Conservation (phyloP, 805 yeast species). For the Debaryomyces prosopidis region DNA sequence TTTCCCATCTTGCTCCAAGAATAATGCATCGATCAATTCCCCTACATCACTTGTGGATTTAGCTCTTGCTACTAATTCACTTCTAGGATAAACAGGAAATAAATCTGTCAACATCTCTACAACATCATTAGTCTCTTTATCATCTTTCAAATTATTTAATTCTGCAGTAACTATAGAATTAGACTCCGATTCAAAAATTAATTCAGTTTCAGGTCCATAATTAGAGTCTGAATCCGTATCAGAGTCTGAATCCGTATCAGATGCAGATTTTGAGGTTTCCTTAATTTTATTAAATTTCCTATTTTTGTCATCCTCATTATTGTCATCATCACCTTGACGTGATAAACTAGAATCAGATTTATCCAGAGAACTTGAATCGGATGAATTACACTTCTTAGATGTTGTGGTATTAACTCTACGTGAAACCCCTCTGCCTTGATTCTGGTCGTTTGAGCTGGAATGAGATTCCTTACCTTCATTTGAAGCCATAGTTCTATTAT, state of each 20-base stretch:
- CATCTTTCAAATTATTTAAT: background rate
- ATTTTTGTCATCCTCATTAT: background rate
- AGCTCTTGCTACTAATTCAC: constrained; percentile 27
- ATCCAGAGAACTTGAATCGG: no score
- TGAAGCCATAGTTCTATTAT: no score
- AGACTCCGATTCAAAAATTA: background rate
- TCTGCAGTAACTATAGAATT: background rate
- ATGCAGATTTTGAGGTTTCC: background rate
- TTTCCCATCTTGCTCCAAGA: constrained; percentile 10
- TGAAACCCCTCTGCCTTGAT: no score
- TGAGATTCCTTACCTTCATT: no score
- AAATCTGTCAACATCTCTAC: constrained; percentile 25
- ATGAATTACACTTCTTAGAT: no score
- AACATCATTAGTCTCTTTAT: constrained; percentile 11
- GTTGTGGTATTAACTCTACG: no score
- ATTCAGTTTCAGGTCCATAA: background rate
- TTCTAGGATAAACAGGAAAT: constrained; percentile 24
- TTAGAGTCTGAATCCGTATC: background rate
- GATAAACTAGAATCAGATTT: no score
- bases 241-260: background rate
- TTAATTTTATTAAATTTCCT: background rate
- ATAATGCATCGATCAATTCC: constrained; percentile 25
- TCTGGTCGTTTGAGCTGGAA: no score
- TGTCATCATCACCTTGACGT: background rate
- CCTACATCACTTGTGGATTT: constrained; percentile 21